These are phyloP conservation scores for Globisporangium cylindrosporum DNA, from an alignment of 352 stramenopile species.

Conservation along the genomic window DNA sequence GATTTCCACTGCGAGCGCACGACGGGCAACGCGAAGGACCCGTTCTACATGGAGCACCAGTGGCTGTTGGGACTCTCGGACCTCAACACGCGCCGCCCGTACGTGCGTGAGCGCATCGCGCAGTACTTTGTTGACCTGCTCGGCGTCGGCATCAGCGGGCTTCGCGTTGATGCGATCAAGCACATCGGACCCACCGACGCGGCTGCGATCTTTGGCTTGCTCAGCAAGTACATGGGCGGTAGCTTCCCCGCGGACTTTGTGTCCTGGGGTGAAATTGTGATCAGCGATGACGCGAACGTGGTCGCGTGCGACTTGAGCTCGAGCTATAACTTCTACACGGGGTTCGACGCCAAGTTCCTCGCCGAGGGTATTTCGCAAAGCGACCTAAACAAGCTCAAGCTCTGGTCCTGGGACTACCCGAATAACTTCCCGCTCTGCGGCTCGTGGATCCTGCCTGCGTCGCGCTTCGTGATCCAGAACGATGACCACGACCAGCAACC, in stretches of 20 bases:
- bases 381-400: conserved; percentile 69
- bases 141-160: conserved; percentile 59
- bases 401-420: conserved; percentile 73
- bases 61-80: conserved; percentile 48
- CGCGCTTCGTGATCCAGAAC: conserved; percentile 70
- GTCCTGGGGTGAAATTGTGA: conserved; percentile 51
- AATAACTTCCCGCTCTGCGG: conserved; percentile 48
- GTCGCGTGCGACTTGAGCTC: conserved; percentile 47
- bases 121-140: conserved; percentile 70
- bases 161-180: conserved; percentile 64
- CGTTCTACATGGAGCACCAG: conserved; percentile 34
- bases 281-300: conserved; percentile 33
- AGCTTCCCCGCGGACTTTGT: conserved; percentile 57
- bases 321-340: conserved; percentile 62
- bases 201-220: conserved; percentile 43
- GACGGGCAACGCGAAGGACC: conserved; percentile 36
- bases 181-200: conserved; percentile 52
- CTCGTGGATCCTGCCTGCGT: conserved; percentile 52
- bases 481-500: conserved; percentile 71
- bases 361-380: conserved; percentile 40
- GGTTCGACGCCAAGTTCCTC: conserved; percentile 39
- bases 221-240: conserved; percentile 60
- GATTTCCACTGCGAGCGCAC: conserved; percentile 64
- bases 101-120: conserved; percentile 60
- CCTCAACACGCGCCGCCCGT: conserved; percentile 50